Conservation (phyloP, 495 filamentous ascomycete genomes). For the Annulohypoxylon bovei region DNA sequence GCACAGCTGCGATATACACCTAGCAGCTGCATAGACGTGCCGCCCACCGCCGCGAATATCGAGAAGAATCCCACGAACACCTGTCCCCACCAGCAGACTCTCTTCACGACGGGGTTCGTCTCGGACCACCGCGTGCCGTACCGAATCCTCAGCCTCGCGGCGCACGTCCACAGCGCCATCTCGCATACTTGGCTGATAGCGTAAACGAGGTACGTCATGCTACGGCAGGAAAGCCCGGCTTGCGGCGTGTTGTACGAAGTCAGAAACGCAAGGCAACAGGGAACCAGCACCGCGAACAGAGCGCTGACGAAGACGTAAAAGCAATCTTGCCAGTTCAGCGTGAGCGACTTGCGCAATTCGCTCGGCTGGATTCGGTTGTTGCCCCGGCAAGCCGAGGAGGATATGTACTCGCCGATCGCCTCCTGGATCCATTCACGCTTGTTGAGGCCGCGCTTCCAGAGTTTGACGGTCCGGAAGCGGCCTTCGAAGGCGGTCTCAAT, state of each 20-base stretch:
- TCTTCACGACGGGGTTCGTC: conserved; percentile 32
- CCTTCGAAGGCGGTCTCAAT: conserved; percentile 42
- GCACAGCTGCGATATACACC: conserved; percentile 54
- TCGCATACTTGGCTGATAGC: conserved; percentile 50
- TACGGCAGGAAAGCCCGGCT: conserved; percentile 55
- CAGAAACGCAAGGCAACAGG: conserved; percentile 52
- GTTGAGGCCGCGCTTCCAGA: conserved; percentile 47
- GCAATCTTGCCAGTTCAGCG: conserved; percentile 35
- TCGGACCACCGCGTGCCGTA: conserved; percentile 40
- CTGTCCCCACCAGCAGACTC: conserved; percentile 44
- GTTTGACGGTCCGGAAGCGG: conserved; percentile 42
- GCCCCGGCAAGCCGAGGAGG: conserved; percentile 6
- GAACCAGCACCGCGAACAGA: conserved; percentile 46
- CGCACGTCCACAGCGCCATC: conserved; percentile 46
- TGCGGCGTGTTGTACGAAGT: conserved; percentile 54
- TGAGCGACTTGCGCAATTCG: conserved; percentile 33
- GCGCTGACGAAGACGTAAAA: conserved; percentile 45
- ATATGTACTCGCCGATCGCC: conserved; percentile 37
- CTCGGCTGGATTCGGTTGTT: background rate
- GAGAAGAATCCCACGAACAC: conserved; percentile 46
- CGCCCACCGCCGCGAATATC: conserved; percentile 48
- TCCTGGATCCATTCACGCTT: conserved; percentile 47
- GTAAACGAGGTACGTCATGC: conserved; percentile 55
- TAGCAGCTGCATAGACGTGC: conserved; percentile 52
- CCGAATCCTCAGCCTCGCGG: conserved; percentile 32